Evolutionary conservation across 495 filamentous ascomycete genomes (phyloP), one percentile per base, ranked within the genome.

Genomic region (Neurospora sp.): DNA sequence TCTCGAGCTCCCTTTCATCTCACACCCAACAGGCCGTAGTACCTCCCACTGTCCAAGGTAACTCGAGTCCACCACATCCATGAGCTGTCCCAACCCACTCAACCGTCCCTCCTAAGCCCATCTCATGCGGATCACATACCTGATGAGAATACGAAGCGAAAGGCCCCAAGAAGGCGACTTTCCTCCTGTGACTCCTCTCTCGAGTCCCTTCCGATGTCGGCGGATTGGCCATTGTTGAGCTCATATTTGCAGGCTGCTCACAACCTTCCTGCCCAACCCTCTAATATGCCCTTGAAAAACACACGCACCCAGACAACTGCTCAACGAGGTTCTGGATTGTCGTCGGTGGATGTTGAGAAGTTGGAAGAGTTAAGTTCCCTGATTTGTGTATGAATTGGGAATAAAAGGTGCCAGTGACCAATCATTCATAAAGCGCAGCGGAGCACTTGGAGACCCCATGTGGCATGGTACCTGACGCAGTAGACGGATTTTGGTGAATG

Each of bases 71-170:
- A 35, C 12, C 6, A 62, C 23, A 14, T 5, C 48, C 48, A 62
- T 11, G 48, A 31, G 5, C 31, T 4, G 7, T 16, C 23, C 23
- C 7, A 62, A 35, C 27, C 27, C 6, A 37, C 14, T 9, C 27
- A 16, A 35, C 54, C 14, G 27, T 16, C 54, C 14, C 14, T 66
- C 3, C 23, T 27, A 18, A 62, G 54, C 54, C 54, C 54, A 31
- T 31, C 6, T 62, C 12, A 62, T 6, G 54, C 5, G 41, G 39
- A 44, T 59, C 84, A 94, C 93, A 88, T 86, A 96, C 94, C 89
- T 98, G 94, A 81, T 98, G 94, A 11, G 96, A 94, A 82, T 96
- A 97, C 11, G 94, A 95, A 5, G 92, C 88, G 20, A 85, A 76
- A 12, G 95, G 94, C 20, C 95, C 95, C n/a, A 98, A 82, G 79